Conservation (phyloP, 305 asterid species). For the Andrographis paniculata region DNA sequence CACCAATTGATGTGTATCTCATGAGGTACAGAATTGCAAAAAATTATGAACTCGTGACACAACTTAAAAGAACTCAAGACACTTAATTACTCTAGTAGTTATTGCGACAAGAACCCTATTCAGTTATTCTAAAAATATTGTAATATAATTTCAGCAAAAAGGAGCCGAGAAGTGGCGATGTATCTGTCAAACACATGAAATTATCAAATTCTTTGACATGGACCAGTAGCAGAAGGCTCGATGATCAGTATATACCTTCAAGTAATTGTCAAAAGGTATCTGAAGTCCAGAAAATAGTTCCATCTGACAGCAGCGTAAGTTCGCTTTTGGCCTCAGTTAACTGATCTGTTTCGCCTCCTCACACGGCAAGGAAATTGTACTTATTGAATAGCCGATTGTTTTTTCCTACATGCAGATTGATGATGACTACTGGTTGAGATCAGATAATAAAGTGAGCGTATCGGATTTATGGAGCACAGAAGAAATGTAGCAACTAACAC, state of each 20-base stretch:
- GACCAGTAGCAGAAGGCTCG: slow-evolving; percentile 21
- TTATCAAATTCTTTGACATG: slow-evolving; percentile 25
- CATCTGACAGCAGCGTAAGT: slow-evolving; percentile 53
- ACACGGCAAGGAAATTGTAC: not conserved
- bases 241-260: slow-evolving; percentile 20
- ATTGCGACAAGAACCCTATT: too few species aligned
- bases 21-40: slow-evolving; percentile 50
- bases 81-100: too few species aligned
- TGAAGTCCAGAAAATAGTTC: slow-evolving; percentile 49
- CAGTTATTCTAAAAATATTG: slow-evolving; percentile 6
- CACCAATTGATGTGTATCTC: slow-evolving; percentile 58
- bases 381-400: too few species aligned
- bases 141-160: slow-evolving; percentile 34
- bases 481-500: slow-evolving; percentile 17
- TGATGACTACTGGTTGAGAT: slow-evolving; percentile 67
- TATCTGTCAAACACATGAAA: slow-evolving; percentile 28
- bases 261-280: slow-evolving; percentile 26
- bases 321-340: slow-evolving; percentile 2
- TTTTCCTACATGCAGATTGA: slow-evolving; percentile 35
- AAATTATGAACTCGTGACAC: too few species aligned
- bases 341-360: not conserved
- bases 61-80: too few species aligned
- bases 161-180: slow-evolving; percentile 26
- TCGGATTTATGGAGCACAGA: slow-evolving; percentile 55
- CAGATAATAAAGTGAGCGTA: slow-evolving; percentile 35